phyloP scores from a whole-genome alignment of 768 basidiomycete species.

The Calocybe gangraenosa region DNA sequence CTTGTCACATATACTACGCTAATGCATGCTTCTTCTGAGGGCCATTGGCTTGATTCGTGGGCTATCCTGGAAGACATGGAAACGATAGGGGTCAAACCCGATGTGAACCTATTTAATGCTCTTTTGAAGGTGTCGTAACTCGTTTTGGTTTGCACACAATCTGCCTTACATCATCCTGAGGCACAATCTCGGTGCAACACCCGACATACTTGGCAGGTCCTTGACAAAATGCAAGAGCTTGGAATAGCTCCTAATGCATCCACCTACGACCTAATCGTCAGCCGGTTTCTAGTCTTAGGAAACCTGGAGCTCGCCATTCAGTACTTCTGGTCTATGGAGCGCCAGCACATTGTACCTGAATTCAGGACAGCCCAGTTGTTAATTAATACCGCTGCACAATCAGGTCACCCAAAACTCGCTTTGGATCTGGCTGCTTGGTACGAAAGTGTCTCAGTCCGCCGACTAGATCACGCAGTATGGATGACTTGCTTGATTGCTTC shows the following conservation, averaged over 20 bases:
- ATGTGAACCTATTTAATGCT: conserved; percentile 49
- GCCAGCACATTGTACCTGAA: conserved; percentile 44
- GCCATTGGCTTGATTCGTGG: conserved; percentile 47
- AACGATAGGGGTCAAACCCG: conserved; percentile 42
- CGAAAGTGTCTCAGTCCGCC: conserved; percentile 51
- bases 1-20: conserved; percentile 53
- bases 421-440: conserved; percentile 64
- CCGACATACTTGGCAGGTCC: conserved; percentile 41
- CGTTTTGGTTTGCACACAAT: background rate
- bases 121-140: conserved; percentile 49
- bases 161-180: conserved; percentile 26
- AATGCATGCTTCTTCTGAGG: conserved; percentile 42
- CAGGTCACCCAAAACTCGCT: conserved; percentile 60
- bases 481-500: conserved; percentile 61
- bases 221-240: conserved; percentile 52
- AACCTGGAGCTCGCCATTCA: conserved; percentile 68
- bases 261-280: conserved; percentile 53
- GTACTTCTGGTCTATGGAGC: conserved; percentile 55
- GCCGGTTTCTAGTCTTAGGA: conserved; percentile 35
- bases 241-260: conserved; percentile 44
- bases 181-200: conserved; percentile 37
- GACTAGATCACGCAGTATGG: conserved; percentile 56
- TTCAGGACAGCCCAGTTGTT: conserved; percentile 46
- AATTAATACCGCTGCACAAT: conserved; percentile 48
- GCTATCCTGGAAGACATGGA: conserved; percentile 72